These are phyloP conservation scores for Lagenidium giganteum DNA, from an alignment of 352 stramenopile genomes.

Conservation along the genomic window DNA sequence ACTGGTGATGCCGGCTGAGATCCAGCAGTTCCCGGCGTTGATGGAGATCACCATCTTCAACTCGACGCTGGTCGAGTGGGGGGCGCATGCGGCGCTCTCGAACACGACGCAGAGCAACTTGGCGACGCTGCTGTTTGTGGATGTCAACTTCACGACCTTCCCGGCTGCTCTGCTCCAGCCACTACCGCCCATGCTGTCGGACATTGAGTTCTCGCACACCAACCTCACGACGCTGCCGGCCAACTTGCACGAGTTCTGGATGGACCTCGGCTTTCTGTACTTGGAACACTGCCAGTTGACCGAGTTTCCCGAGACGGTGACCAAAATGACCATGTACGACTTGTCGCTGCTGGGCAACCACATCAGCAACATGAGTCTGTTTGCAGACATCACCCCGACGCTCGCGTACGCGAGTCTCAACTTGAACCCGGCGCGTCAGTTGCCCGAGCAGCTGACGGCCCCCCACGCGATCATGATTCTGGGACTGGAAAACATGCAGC, in stretches of 20 bases:
- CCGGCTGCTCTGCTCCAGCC: constrained; percentile 7
- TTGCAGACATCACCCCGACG: too few species aligned
- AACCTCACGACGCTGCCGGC: constrained; percentile 12
- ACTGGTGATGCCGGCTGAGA: constrained; percentile 8
- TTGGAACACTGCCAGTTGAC: constrained; percentile 15
- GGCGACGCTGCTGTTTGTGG: constrained; percentile 17
- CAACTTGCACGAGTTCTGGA: constrained; percentile 15
- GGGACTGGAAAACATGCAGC: too few species aligned
- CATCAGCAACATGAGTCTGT: neutral
- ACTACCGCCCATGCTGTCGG: constrained; percentile 19
- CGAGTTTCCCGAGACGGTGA: constrained; percentile 9
- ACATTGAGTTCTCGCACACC: constrained; percentile 13
- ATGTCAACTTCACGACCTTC: constrained; percentile 11
- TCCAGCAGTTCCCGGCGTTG: constrained; percentile 20
- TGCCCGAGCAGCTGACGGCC: too few species aligned
- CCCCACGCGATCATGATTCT: too few species aligned
- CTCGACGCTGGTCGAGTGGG: constrained; percentile 21
- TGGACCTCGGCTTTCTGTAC: constrained; percentile 15
- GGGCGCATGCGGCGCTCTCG: constrained; percentile 12
- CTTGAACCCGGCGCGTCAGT: too few species aligned
- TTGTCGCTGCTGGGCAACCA: constrained; percentile 11
- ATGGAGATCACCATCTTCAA: constrained; percentile 31
- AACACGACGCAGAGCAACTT: constrained; percentile 10
- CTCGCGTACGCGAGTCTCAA: too few species aligned
- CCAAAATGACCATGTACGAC: neutral